These are phyloP conservation scores for Beauveria pseudobassiana DNA, from an alignment of 2,329 filamentous ascomycete genomes.

Conservation along the genomic window DNA sequence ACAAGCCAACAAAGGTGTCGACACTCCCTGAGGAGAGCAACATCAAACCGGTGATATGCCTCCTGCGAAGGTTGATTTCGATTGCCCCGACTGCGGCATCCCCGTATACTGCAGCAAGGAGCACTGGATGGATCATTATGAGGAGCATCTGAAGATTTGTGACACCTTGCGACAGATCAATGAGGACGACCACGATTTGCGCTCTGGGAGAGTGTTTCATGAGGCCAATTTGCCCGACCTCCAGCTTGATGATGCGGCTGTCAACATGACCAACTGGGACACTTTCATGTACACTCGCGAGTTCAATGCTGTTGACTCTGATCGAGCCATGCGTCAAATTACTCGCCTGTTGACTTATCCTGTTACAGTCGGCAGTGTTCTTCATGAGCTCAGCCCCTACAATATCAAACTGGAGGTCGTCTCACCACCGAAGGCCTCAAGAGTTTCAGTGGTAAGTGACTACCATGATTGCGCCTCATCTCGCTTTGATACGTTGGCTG, in stretches of 20 bases:
- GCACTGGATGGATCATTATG: constrained; percentile 95
- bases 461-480: neutral
- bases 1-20: constrained; percentile 66
- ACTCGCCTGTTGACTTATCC: constrained; percentile 92
- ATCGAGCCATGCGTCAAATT: constrained; percentile 84
- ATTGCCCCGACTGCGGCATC: constrained; percentile 93
- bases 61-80: constrained; percentile 80
- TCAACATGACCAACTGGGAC: constrained; percentile 99
- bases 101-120: constrained; percentile 90
- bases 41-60: constrained; percentile 47
- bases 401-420: constrained; percentile 66
- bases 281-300: constrained; percentile 90
- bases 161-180: constrained; percentile 89
- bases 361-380: constrained; percentile 78
- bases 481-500: constrained; percentile 11
- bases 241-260: constrained; percentile 84
- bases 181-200: constrained; percentile 92
- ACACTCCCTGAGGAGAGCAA: constrained; percentile 56
- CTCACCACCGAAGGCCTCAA: constrained; percentile 85
- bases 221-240: constrained; percentile 88
- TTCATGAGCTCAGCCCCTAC: constrained; percentile 94
- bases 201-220: constrained; percentile 83
- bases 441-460: constrained; percentile 74
- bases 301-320: constrained; percentile 84
- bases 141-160: constrained; percentile 85